Percentiles rank a stretch among this genome's conserved stretches.
These are phyloP conservation scores for Ogataea angusta DNA, from an alignment of 805 yeast species.

Conservation along the genomic window DNA sequence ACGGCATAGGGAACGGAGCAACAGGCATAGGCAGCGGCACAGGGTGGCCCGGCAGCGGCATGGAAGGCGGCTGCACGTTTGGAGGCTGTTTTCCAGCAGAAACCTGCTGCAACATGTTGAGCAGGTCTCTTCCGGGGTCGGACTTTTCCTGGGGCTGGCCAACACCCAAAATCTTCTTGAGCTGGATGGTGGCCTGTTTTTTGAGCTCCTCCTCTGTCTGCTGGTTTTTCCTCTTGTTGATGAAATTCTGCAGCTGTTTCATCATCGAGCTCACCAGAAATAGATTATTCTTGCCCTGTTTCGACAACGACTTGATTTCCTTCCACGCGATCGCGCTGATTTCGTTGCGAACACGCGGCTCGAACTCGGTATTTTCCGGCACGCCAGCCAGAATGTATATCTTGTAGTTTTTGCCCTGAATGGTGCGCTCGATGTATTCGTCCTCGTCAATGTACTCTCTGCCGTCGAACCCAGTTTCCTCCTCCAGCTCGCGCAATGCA, in stretches of 20 bases:
- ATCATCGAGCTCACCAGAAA: constrained; percentile 48
- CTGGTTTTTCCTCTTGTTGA: constrained; percentile 47
- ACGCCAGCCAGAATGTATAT: constrained; percentile 75
- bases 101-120: constrained; percentile 56
- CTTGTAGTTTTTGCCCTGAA: constrained; percentile 79
- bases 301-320: constrained; percentile 46
- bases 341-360: constrained; percentile 84
- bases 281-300: constrained; percentile 35
- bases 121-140: constrained; percentile 77
- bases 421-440: constrained; percentile 76
- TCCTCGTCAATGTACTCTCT: constrained; percentile 61
- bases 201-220: constrained; percentile 58
- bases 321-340: constrained; percentile 81
- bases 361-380: constrained; percentile 71
- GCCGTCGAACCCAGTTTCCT: constrained; percentile 91
- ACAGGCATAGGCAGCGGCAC: constrained; percentile 24
- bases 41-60: constrained; percentile 22
- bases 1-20: constrained; percentile 16
- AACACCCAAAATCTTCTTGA: constrained; percentile 64
- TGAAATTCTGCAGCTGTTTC: constrained; percentile 53
- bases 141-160: constrained; percentile 34
- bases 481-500: constrained; percentile 87
- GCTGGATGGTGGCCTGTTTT: constrained; percentile 58
- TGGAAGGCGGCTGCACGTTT: constrained; percentile 17
- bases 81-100: constrained; percentile 32